Evolutionary conservation across 257 asterid genomes (phyloP).

Genomic region (Plantago elongata): DNA sequence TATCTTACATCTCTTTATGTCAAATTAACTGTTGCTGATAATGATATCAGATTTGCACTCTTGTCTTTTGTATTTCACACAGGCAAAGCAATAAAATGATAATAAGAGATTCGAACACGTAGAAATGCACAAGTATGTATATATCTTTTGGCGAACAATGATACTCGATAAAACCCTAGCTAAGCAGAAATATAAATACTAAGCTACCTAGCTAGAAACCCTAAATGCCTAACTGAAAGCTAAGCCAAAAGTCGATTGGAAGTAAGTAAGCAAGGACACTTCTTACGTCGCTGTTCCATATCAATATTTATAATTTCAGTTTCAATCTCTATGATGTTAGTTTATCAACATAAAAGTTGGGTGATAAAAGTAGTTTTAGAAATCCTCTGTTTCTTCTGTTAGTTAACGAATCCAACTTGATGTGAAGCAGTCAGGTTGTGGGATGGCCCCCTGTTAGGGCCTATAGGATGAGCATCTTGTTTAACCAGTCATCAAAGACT

Average conservation of each 20-base stretch:
- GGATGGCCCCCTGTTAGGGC: constrained; percentile 95
- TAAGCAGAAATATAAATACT: too few species aligned
- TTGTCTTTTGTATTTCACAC: not conserved
- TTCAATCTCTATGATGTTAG: not conserved
- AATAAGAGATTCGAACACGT: too few species aligned
- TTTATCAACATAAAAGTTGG: not conserved
- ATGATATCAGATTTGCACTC: not conserved
- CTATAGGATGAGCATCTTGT: constrained; percentile 67
- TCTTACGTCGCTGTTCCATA: too few species aligned
- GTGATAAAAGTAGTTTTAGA: not conserved
- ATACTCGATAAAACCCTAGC: too few species aligned
- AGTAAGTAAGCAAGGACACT: too few species aligned
- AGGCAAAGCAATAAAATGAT: too few species aligned
- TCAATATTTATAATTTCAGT: too few species aligned
- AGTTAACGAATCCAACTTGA: not conserved
- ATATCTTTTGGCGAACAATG: too few species aligned
- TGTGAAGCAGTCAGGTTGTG: constrained; percentile 71
- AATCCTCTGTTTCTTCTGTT: not conserved
- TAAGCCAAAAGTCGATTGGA: too few species aligned
- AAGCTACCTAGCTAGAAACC: too few species aligned
- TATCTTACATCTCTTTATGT: constrained; percentile 3
- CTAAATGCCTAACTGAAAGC: too few species aligned
- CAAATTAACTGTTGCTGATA: not conserved
- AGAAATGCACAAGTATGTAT: too few species aligned
- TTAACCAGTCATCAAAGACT: constrained; percentile 46